Percentiles rank a stretch among this genome's conserved stretches.
Conservation (phyloP, 352 stramenopile species). For the Phytophthora palmivora region DNA sequence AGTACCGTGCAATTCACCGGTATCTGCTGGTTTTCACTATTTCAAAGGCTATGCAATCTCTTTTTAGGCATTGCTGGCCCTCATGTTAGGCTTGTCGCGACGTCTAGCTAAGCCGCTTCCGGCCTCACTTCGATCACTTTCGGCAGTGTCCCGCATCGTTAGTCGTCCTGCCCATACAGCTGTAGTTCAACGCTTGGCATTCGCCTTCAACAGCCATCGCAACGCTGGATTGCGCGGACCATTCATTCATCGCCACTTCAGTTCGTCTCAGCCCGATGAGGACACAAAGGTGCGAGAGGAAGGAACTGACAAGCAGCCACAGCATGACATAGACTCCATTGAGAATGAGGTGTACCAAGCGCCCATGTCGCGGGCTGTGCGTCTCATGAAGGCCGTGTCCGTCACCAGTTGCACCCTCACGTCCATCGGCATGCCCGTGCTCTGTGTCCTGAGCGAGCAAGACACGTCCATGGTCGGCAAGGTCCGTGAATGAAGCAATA, state of each 20-base stretch:
- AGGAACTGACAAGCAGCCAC: conserved; percentile 1
- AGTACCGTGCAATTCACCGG: too few species aligned
- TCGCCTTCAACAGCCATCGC: conserved; percentile 14
- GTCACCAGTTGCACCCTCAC: conserved; percentile 86
- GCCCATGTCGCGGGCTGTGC: conserved; percentile 78
- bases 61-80: too few species aligned
- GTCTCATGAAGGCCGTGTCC: conserved; percentile 89
- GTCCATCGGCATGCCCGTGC: conserved; percentile 78
- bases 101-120: conserved; percentile 17
- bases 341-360: conserved; percentile 64
- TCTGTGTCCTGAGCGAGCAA: conserved; percentile 77
- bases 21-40: too few species aligned
- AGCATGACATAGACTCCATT: not conserved
- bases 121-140: conserved; percentile 11
- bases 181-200: conserved; percentile 22
- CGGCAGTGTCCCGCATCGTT: not conserved
- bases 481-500: conserved; percentile 28
- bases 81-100: too few species aligned
- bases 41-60: too few species aligned
- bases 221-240: not conserved
- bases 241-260: conserved; percentile 22
- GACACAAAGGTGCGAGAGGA: conserved; percentile 15
- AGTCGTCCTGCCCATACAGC: conserved; percentile 7
- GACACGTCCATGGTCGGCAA: conserved; percentile 79
- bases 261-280: conserved; percentile 17